Evolutionary conservation across 2,329 filamentous ascomycete species (phyloP).

Genomic region (Aspergillus novofumigatus): DNA sequence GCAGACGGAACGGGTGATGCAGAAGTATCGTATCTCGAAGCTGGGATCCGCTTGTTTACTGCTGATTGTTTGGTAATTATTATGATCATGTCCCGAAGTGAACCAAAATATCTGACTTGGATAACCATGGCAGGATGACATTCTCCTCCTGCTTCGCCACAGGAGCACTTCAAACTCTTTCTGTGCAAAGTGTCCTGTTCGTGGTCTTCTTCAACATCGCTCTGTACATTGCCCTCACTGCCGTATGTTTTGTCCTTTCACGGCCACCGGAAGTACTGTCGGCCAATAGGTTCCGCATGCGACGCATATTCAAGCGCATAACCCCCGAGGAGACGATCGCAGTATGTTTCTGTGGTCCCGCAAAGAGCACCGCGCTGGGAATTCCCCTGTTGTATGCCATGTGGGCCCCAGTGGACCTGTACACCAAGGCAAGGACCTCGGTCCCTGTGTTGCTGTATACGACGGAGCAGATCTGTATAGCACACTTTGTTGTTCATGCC

Average conservation of each 20-base stretch:
- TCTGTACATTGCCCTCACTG: conserved; percentile 61
- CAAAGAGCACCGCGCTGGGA: conserved; percentile 67
- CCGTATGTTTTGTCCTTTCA: conserved; percentile 50
- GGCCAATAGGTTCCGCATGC: conserved; percentile 12
- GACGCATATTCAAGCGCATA: conserved; percentile 35
- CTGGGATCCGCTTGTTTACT: conserved; percentile 43
- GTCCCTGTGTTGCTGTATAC: conserved; percentile 38
- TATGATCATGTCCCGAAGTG: background rate
- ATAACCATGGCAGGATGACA: conserved; percentile 49
- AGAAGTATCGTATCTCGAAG: conserved; percentile 51
- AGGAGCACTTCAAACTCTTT: conserved; percentile 56
- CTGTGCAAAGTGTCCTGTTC: conserved; percentile 60
- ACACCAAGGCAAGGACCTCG: conserved; percentile 34
- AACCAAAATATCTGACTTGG: conserved; percentile 34
- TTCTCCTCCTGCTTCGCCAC: conserved; percentile 55
- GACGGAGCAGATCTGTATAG: conserved; percentile 38
- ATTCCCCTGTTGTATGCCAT: conserved; percentile 66
- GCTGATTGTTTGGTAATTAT: conserved; percentile 52
- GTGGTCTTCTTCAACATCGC: conserved; percentile 64
- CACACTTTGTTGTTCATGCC: conserved; percentile 36
- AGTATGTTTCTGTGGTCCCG: conserved; percentile 68
- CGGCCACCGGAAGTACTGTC: conserved; percentile 29
- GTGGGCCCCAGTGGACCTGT: conserved; percentile 42
- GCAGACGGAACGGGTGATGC: conserved; percentile 37
- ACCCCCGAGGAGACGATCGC: conserved; percentile 61